These are phyloP conservation scores for Fraxinus greggii DNA, from an alignment of 305 asterid species.

Conservation along the genomic window DNA sequence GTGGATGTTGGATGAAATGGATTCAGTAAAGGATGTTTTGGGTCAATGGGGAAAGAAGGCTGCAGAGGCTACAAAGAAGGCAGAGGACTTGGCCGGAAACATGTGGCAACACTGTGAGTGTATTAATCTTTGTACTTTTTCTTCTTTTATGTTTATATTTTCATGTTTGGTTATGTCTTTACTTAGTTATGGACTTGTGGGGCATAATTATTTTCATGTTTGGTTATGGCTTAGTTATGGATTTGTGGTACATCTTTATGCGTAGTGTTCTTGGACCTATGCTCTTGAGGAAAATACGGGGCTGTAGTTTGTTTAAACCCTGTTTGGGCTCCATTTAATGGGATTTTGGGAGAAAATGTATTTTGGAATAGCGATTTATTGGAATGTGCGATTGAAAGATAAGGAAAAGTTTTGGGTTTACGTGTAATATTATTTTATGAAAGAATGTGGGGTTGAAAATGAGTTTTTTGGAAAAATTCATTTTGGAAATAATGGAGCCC, in stretches of 20 bases:
- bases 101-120: slow-evolving; percentile 96
- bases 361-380: too few relatives aligned
- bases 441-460: too few relatives aligned
- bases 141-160: background rate
- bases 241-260: background rate
- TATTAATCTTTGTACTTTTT: background rate
- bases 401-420: too few relatives aligned
- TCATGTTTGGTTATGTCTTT: background rate
- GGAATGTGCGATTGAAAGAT: too few relatives aligned
- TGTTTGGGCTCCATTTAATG: too few relatives aligned
- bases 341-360: too few relatives aligned
- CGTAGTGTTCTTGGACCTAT: background rate
- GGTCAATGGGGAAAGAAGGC: slow-evolving; percentile 87
- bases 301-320: background rate
- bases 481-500: too few relatives aligned
- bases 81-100: slow-evolving; percentile 84
- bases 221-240: background rate
- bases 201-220: background rate
- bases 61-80: slow-evolving; percentile 79
- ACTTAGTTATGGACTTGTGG: background rate
- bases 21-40: slow-evolving; percentile 64
- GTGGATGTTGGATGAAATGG: slow-evolving; percentile 55
- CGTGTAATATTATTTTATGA: too few relatives aligned
- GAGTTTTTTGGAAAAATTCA: too few relatives aligned
- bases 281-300: background rate